Evolutionary conservation across 2,329 filamentous ascomycete genomes (phyloP).

Genomic region (Lasiodiplodia hormozganensis): DNA sequence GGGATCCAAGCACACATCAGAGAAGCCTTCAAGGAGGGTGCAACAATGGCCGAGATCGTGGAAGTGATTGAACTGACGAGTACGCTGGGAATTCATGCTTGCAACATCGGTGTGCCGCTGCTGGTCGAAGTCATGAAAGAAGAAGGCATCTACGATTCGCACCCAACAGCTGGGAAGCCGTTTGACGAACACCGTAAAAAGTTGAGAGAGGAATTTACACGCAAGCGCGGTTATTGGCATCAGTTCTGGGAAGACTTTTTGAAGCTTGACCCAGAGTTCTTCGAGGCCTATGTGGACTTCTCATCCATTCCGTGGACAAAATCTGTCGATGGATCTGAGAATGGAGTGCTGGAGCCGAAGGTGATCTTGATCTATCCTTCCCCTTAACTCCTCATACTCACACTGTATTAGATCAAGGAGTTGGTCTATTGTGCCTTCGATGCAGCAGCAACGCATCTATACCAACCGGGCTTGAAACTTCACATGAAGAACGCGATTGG

Average conservation of each 20-base stretch:
- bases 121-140: constrained; percentile 57
- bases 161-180: constrained; percentile 24
- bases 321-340: constrained; percentile 35
- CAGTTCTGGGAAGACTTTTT: constrained; percentile 55
- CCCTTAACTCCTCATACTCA: background rate
- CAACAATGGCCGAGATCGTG: constrained; percentile 51
- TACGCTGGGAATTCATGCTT: constrained; percentile 56
- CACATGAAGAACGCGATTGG: constrained; percentile 58
- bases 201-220: constrained; percentile 52
- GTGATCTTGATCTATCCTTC: constrained; percentile 32
- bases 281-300: constrained; percentile 56
- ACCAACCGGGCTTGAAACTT: constrained; percentile 54
- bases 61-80: constrained; percentile 54
- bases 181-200: constrained; percentile 47
- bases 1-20: constrained; percentile 51
- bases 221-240: constrained; percentile 57
- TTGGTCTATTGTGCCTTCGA: constrained; percentile 59
- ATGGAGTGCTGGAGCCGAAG: constrained; percentile 53
- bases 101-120: constrained; percentile 55
- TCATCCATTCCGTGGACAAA: constrained; percentile 52
- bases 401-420: constrained; percentile 46
- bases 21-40: constrained; percentile 50
- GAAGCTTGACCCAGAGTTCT: constrained; percentile 55
- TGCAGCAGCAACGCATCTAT: constrained; percentile 56
- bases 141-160: constrained; percentile 43